phyloP scores from a whole-genome alignment of 2,329 filamentous ascomycete species.

The Cadophora gregata region DNA sequence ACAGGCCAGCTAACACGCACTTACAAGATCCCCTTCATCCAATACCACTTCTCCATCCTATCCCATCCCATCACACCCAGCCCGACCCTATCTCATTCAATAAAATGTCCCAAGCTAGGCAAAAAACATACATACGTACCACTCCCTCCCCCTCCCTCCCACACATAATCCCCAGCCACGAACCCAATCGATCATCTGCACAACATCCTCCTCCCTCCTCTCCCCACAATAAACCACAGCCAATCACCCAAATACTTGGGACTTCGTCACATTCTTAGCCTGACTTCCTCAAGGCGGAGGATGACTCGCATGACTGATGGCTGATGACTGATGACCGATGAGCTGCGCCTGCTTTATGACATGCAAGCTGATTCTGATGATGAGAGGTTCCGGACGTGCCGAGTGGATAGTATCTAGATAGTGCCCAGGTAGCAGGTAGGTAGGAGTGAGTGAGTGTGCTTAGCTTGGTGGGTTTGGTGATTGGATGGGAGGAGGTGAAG shows the following conservation, averaged over 20 bases:
- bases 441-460: too few species aligned
- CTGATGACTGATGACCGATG: too few species aligned
- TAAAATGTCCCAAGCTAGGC: neutral
- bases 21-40: neutral
- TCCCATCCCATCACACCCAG: neutral
- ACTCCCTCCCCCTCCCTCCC: too few species aligned
- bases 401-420: neutral
- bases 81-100: neutral
- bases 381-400: neutral
- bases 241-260: conserved; percentile 4
- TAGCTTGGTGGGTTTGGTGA: neutral
- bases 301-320: neutral
- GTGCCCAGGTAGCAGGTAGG: too few species aligned
- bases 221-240: neutral
- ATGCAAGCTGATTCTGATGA: neutral
- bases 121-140: neutral
- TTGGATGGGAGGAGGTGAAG: neutral
- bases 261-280: neutral
- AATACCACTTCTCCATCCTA: neutral
- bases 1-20: neutral
- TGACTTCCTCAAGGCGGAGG: neutral
- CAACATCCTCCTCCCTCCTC: neutral
- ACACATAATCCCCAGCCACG: too few species aligned
- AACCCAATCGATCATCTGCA: conserved; percentile 9
- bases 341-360: neutral